Evolutionary conservation across 192 early-diverging fungal genomes (phyloP), one percentile per base, ranked within the genome.

Genomic region (Coemansia sp.): DNA sequence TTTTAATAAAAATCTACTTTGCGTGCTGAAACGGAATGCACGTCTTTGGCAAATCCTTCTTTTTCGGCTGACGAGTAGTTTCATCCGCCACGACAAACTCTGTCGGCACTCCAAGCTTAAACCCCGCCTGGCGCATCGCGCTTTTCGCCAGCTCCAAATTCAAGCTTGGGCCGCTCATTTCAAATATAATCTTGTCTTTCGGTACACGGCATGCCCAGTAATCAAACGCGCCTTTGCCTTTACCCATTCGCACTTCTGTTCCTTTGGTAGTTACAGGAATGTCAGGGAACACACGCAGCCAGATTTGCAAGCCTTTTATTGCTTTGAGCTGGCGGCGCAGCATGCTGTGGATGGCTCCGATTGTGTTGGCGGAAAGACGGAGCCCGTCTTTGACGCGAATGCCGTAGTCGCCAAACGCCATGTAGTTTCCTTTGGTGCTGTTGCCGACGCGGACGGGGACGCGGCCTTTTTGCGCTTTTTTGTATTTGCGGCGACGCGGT

Each of bases 201-300:
- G 91, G 86, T 4, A 96, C 93, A 59, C 93, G 90, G 58, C 91
- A 93, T 1, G 92, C 93, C 87, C 88, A 96, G 82, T 91, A 96
- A 48, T 96, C 94, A 52, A 96, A 86, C 37, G 89, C 83, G 65
- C 96, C 96, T 71, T 98, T 98, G 65, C 96, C 96, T 81, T 95
- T 95, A 64, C 96, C 96, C 96, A 98, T 98, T 82, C 96, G 87
- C 41, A 88, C 85, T 76, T 95, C 96, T 27, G 88, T 90, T 27
- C 92, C 92, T 68, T 96, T 96, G 37, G 87, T 88, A 0, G 93
- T 92, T 16, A 96, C 93, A 8, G 96, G 96, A 16, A 96, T 87
- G 68, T 95, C 91, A 2, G 96, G 93, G 69, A 95, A 96, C 53
- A 91, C 88, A 32, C 93, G 85, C 70, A 95, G 83, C 89, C 85